These are phyloP conservation scores for Sarocladium strictum DNA, from an alignment of 2,329 filamentous ascomycete genomes.

Conservation along the genomic window DNA sequence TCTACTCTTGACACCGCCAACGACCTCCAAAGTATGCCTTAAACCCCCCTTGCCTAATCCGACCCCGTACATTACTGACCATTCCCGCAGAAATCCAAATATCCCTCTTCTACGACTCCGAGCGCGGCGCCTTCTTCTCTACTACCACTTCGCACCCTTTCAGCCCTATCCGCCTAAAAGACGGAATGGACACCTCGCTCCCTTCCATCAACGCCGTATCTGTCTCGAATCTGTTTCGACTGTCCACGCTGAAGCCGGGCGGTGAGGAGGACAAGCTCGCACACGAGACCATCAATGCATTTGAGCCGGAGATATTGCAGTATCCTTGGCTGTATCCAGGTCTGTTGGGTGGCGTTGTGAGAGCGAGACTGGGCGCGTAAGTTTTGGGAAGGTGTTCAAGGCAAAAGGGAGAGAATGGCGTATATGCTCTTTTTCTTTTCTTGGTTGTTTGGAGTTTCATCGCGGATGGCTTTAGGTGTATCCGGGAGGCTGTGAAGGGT, in stretches of 20 bases:
- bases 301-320: constrained; percentile 86
- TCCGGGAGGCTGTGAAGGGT: not conserved
- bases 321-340: constrained; percentile 89
- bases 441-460: not conserved
- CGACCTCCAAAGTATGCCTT: constrained; percentile 61
- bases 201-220: constrained; percentile 86
- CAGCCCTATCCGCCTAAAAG: constrained; percentile 81
- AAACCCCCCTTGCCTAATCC: not conserved
- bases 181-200: constrained; percentile 88
- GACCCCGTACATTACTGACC: not conserved
- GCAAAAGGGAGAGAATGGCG: not conserved
- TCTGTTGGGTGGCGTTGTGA: constrained; percentile 70
- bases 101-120: constrained; percentile 67
- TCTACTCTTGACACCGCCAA: constrained; percentile 75
- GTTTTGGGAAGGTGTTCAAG: no score
- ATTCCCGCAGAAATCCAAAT: constrained; percentile 60
- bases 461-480: not conserved
- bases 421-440: not conserved
- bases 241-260: constrained; percentile 64
- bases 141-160: constrained; percentile 58
- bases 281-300: constrained; percentile 71
- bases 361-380: constrained; percentile 64
- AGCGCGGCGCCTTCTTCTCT: constrained; percentile 66
- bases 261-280: constrained; percentile 59
- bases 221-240: constrained; percentile 80